A percentile compares a stretch with the other conserved stretches of the same genome.
These are phyloP conservation scores for Diddensiella santjacobensis DNA, from an alignment of 805 yeast genomes.

Conservation along the genomic window DNA sequence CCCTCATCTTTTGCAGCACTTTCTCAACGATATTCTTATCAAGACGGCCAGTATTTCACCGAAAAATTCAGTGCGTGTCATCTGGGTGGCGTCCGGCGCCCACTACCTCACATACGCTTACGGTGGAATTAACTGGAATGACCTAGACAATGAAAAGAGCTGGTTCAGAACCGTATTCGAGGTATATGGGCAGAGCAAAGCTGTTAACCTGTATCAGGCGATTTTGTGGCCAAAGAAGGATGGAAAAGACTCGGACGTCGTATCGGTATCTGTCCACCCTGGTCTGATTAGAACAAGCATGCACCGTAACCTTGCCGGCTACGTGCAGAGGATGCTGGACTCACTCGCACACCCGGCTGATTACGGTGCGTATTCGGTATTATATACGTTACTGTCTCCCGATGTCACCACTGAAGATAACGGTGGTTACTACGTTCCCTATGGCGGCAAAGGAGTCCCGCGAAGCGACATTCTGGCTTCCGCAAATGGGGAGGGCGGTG, in stretches of 20 bases:
- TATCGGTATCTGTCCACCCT: slow-evolving; percentile 41
- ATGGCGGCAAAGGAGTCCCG: slow-evolving; percentile 39
- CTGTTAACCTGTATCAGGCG: slow-evolving; percentile 38
- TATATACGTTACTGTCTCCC: slow-evolving; percentile 43
- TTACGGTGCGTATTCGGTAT: slow-evolving; percentile 41
- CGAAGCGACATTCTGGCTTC: slow-evolving; percentile 38
- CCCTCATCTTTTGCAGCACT: slow-evolving; percentile 42
- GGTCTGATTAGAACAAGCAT: slow-evolving; percentile 39
- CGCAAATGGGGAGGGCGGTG: slow-evolving; percentile 33
- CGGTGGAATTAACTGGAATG: slow-evolving; percentile 37
- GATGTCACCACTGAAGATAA: slow-evolving; percentile 28
- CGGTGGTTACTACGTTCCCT: slow-evolving; percentile 41
- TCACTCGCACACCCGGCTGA: slow-evolving; percentile 6
- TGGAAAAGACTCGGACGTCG: slow-evolving; percentile 23
- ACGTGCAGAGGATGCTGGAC: slow-evolving; percentile 1
- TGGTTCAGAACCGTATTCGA: slow-evolving; percentile 1
- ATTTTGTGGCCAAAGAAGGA: slow-evolving; percentile 34
- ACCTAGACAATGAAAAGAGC: slow-evolving; percentile 29
- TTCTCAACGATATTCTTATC: slow-evolving; percentile 38
- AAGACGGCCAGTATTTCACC: slow-evolving; percentile 32
- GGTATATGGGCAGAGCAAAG: slow-evolving; percentile 44
- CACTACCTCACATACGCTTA: slow-evolving; percentile 21
- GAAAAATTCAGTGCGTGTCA: slow-evolving; percentile 37
- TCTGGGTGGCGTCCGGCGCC: slow-evolving; percentile 36
- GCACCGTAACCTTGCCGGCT: slow-evolving; percentile 25